Evolutionary conservation across 345 rosid genomes (phyloP).

Genomic region (Acer campestre): DNA sequence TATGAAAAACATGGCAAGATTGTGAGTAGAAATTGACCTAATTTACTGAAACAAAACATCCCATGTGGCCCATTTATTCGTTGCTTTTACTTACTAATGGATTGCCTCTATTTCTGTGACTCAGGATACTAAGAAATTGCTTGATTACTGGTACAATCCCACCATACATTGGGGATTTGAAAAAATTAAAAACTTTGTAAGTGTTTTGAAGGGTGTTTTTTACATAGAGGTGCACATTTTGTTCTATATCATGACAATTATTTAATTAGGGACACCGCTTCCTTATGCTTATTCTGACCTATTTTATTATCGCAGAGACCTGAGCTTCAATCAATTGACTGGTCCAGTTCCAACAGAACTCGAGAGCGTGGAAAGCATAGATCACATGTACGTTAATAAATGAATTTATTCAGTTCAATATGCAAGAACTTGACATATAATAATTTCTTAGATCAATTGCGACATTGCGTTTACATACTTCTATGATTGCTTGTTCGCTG

Average conservation of each 20-base stretch:
- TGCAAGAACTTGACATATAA: neutral
- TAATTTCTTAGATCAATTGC: neutral
- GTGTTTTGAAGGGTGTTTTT: conserved; percentile 25
- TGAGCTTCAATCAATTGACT: conserved; percentile 73
- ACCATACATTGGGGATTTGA: conserved; percentile 43
- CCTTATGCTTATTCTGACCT: neutral
- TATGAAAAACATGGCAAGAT: conserved; percentile 15
- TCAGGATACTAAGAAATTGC: conserved; percentile 71
- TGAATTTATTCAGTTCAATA: neutral
- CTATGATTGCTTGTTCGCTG: conserved; percentile 2
- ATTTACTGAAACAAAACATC: neutral
- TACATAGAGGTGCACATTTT: neutral
- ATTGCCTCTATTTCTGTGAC: conserved; percentile 15
- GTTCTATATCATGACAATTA: neutral
- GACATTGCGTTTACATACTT: neutral
- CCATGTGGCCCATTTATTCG: neutral
- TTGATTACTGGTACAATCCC: conserved; percentile 54
- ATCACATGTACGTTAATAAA: conserved; percentile 51
- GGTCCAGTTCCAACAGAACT: conserved; percentile 50
- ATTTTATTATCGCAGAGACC: conserved; percentile 52
- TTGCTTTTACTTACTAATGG: neutral
- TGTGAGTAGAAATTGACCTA: conserved; percentile 52
- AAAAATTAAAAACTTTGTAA: conserved; percentile 47
- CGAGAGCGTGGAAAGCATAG: neutral
- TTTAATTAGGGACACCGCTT: neutral